phyloP scores from a whole-genome alignment of 768 basidiomycete genomes.

The Leucocoprinus leucothites region DNA sequence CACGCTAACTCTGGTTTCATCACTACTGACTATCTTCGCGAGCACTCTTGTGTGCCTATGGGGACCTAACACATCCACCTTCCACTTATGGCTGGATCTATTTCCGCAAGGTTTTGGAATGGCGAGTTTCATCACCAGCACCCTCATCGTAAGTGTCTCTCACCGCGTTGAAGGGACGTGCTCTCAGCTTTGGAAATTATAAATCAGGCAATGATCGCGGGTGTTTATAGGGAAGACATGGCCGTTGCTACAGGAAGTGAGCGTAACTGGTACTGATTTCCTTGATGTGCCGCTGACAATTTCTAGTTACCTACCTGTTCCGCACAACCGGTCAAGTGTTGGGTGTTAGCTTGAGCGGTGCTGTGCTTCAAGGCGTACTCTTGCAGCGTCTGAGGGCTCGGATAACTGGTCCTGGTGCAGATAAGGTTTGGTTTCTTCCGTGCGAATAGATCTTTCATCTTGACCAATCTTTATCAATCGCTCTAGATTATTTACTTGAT shows the following conservation, averaged over 20 bases:
- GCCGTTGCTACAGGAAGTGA: conserved; percentile 89
- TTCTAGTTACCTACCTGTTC: conserved; percentile 86
- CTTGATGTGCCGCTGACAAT: conserved; percentile 13
- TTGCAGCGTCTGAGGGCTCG: conserved; percentile 63
- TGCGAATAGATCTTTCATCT: not conserved
- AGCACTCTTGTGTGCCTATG: conserved; percentile 62
- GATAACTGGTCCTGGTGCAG: conserved; percentile 75
- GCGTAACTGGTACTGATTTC: conserved; percentile 27
- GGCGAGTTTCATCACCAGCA: conserved; percentile 82
- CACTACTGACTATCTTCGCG: conserved; percentile 56
- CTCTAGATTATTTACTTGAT: conserved; percentile 70
- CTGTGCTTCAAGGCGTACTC: conserved; percentile 80
- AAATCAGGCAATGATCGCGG: conserved; percentile 80
- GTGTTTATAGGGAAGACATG: conserved; percentile 76
- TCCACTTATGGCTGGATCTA: conserved; percentile 76
- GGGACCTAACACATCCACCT: conserved; percentile 55
- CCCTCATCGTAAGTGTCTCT: conserved; percentile 63
- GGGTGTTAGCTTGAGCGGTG: conserved; percentile 86
- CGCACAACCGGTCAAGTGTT: conserved; percentile 93
- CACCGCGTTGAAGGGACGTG: conserved; percentile 10
- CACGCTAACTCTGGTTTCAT: conserved; percentile 64
- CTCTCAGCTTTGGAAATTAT: conserved; percentile 12
- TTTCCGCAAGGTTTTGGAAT: conserved; percentile 82
- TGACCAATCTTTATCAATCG: conserved; percentile 9
- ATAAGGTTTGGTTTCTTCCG: conserved; percentile 47